These are phyloP conservation scores for Dendryphion nanum DNA, from an alignment of 2,329 filamentous ascomycete species.

Conservation along the genomic window DNA sequence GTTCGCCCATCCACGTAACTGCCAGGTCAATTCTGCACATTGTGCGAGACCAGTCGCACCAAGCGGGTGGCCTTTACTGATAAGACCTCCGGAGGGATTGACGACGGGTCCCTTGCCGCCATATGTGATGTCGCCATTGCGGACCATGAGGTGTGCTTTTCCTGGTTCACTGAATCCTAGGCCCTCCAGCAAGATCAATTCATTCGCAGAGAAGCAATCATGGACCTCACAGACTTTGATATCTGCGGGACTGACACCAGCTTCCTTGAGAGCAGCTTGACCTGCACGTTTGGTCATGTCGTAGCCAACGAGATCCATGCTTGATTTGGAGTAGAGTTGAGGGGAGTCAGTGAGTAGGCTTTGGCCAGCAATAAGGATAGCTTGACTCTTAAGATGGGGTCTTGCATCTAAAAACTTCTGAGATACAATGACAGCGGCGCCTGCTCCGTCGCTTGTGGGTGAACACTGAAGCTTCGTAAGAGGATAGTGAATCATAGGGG, in stretches of 20 bases:
- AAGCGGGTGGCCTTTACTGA: constrained; percentile 91
- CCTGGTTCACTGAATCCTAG: constrained; percentile 74
- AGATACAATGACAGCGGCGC: constrained; percentile 83
- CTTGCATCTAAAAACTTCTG: constrained; percentile 82
- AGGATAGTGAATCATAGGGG: constrained; percentile 76
- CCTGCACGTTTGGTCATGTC: constrained; percentile 78
- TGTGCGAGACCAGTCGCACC: constrained; percentile 91
- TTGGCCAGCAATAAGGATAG: constrained; percentile 84
- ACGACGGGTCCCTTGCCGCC: constrained; percentile 71
- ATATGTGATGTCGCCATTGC: constrained; percentile 84
- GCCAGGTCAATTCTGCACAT: constrained; percentile 93
- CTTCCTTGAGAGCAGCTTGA: constrained; percentile 67
- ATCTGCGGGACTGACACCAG: constrained; percentile 63
- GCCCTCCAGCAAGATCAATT: constrained; percentile 84
- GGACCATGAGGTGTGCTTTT: constrained; percentile 87
- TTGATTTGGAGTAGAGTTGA: constrained; percentile 70
- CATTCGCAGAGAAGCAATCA: constrained; percentile 94
- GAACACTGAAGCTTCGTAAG: constrained; percentile 96
- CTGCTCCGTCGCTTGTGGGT: constrained; percentile 88
- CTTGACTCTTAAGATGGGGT: constrained; percentile 76
- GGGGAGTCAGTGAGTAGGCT: constrained; percentile 78
- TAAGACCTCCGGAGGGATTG: constrained; percentile 90
- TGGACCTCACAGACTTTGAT: constrained; percentile 87
- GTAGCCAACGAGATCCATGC: constrained; percentile 87
- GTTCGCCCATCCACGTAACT: constrained; percentile 91